phyloP scores from a whole-genome alignment of 2,329 filamentous ascomycete genomes.

The Mycosphaerella sp. region DNA sequence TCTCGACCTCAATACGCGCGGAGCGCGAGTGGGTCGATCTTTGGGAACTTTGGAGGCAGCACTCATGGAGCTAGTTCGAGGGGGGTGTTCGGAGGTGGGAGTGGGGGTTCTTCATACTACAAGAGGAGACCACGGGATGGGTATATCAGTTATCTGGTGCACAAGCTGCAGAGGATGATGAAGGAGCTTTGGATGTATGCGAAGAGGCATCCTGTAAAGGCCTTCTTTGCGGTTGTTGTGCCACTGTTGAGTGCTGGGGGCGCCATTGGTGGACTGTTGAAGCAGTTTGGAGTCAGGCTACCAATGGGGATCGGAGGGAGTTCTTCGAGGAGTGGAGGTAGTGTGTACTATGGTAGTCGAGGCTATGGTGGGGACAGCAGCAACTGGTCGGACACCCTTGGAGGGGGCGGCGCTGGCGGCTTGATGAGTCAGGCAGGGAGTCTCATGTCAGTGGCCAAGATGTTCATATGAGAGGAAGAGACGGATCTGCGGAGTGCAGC shows the following conservation, averaged over 20 bases:
- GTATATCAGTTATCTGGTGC: slow-evolving; percentile 68
- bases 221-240: slow-evolving; percentile 82
- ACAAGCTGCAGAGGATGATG: slow-evolving; percentile 70
- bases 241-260: slow-evolving; percentile 75
- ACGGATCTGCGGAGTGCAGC: background rate
- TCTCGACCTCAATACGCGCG: slow-evolving; percentile 15
- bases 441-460: slow-evolving; percentile 47
- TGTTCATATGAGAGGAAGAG: slow-evolving; percentile 42
- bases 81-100: slow-evolving; percentile 36
- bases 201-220: slow-evolving; percentile 76
- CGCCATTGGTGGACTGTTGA: slow-evolving; percentile 68
- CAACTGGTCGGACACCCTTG: slow-evolving; percentile 16
- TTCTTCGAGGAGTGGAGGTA: slow-evolving; percentile 18
- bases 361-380: slow-evolving; percentile 39
- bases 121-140: slow-evolving; percentile 69
- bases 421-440: slow-evolving; percentile 44
- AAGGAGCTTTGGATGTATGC: slow-evolving; percentile 77
- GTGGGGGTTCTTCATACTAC: slow-evolving; percentile 64
- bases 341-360: slow-evolving; percentile 5
- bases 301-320: slow-evolving; percentile 48
- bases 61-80: slow-evolving; percentile 15
- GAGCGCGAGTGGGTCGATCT: slow-evolving; percentile 20
- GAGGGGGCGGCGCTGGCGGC: slow-evolving; percentile 31
- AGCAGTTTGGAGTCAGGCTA: slow-evolving; percentile 71
- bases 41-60: slow-evolving; percentile 16